These are phyloP conservation scores for Penicillium sp. DNA, from an alignment of 2,329 filamentous ascomycete genomes.

Conservation along the genomic window DNA sequence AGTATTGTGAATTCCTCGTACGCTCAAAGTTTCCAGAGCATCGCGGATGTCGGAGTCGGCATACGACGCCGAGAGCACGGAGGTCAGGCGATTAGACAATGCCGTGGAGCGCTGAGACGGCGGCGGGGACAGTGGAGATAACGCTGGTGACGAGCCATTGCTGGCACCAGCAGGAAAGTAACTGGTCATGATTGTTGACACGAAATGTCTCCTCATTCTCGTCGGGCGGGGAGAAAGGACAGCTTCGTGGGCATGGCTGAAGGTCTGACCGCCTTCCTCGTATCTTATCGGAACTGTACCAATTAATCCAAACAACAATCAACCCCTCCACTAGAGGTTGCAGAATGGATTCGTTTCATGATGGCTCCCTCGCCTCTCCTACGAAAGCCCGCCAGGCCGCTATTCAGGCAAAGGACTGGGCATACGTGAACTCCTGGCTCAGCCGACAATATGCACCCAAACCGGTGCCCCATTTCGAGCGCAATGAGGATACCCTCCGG, in stretches of 20 bases:
- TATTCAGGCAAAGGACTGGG: conserved; percentile 88
- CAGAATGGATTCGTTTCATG: conserved; percentile 38
- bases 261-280: conserved; percentile 31
- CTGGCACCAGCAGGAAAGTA: conserved; percentile 39
- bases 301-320: conserved; percentile 14
- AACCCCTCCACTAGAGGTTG: neutral
- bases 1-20: conserved; percentile 72
- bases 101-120: conserved; percentile 60
- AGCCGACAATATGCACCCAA: conserved; percentile 69
- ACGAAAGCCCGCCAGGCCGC: conserved; percentile 75
- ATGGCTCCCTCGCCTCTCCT: conserved; percentile 61
- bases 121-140: conserved; percentile 41
- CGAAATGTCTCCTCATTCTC: conserved; percentile 15
- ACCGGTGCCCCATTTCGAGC: conserved; percentile 76
- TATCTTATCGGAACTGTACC: conserved; percentile 30
- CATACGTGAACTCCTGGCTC: conserved; percentile 84
- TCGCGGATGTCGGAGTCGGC: conserved; percentile 90
- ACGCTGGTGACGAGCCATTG: conserved; percentile 36
- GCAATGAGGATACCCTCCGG: conserved; percentile 81
- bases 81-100: conserved; percentile 80
- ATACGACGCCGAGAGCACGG: conserved; percentile 88
- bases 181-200: conserved; percentile 41
- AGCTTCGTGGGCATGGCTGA: conserved; percentile 13
- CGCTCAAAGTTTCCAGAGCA: conserved; percentile 78
- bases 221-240: conserved; percentile 33